Evolutionary conservation across 257 asterid species (phyloP).

Genomic region (Fraxinus pennsylvanica): DNA sequence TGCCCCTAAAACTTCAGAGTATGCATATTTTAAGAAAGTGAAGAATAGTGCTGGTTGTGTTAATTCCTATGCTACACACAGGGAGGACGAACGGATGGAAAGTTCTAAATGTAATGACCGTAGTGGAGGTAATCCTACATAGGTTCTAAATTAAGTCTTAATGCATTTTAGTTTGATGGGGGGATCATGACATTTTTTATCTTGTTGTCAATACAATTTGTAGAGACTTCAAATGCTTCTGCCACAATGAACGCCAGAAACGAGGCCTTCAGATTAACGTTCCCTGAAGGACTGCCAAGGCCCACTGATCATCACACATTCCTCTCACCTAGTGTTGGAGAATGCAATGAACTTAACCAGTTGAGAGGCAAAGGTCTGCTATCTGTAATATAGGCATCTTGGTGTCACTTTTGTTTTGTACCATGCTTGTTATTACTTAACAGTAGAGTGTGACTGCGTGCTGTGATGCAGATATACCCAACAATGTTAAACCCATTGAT

Average conservation of each 20-base stretch:
- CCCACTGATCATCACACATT: conserved; percentile 32
- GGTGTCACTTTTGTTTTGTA: not conserved
- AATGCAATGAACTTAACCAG: conserved; percentile 25
- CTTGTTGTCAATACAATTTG: conserved; percentile 20
- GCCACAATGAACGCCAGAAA: conserved; percentile 28
- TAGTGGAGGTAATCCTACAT: conserved; percentile 39
- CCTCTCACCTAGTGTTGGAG: conserved; percentile 39
- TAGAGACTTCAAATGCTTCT: conserved; percentile 38
- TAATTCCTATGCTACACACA: conserved; percentile 28
- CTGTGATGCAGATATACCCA: conserved; percentile 46
- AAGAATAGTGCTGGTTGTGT: conserved; percentile 39
- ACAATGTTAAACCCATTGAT: conserved; percentile 42
- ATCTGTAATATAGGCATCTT: conserved; percentile 15
- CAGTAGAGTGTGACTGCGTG: conserved; percentile 23
- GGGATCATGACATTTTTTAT: not conserved
- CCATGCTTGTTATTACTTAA: conserved; percentile 16
- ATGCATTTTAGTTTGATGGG: conserved; percentile 1
- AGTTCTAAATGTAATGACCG: conserved; percentile 25
- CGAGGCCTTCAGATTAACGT: conserved; percentile 30
- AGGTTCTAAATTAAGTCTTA: not conserved
- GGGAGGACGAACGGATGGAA: conserved; percentile 32
- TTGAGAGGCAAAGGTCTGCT: conserved; percentile 35
- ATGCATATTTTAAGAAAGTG: conserved; percentile 67
- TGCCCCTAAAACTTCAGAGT: conserved; percentile 78
- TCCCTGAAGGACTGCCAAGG: conserved; percentile 39